Conservation (phyloP, 768 basidiomycete genomes). For the Tylopilus cervinicoccineus region DNA sequence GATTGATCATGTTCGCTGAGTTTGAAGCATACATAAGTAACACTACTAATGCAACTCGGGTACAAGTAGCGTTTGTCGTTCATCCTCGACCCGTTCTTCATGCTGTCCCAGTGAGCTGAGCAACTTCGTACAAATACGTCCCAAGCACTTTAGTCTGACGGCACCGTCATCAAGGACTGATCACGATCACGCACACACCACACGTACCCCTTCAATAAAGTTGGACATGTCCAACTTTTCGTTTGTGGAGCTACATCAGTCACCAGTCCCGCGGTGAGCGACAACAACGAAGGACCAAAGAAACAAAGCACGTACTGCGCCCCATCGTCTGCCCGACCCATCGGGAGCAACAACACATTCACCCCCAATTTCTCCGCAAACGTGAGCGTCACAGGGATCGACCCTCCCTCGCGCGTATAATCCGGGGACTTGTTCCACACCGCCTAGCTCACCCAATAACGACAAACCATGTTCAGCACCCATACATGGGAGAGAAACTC, state of each 20-base stretch:
- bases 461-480: not conserved
- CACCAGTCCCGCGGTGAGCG: not conserved
- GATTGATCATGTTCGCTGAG: slow-evolving; percentile 17
- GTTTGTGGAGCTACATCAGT: slow-evolving; percentile 67
- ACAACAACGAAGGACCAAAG: not conserved
- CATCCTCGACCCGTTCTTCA: slow-evolving; percentile 5
- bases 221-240: slow-evolving; percentile 93
- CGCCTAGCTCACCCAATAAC: slow-evolving; percentile 14
- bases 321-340: slow-evolving; percentile 94
- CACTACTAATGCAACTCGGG: too few relatives aligned
- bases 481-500: too few relatives aligned
- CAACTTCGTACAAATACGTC: slow-evolving; percentile 31
- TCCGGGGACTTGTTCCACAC: slow-evolving; percentile 77
- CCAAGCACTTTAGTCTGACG: slow-evolving; percentile 32
- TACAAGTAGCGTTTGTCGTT: not conserved
- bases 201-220: slow-evolving; percentile 76
- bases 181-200: slow-evolving; percentile 1
- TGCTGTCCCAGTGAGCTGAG: slow-evolving; percentile 11
- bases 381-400: slow-evolving; percentile 90
- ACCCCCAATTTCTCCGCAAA: slow-evolving; percentile 86
- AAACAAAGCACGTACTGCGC: slow-evolving; percentile 70
- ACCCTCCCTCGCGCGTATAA: slow-evolving; percentile 88
- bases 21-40: slow-evolving; percentile 7
- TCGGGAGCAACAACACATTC: slow-evolving; percentile 86
- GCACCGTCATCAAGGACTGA: not conserved